Evolutionary conservation across 2,329 filamentous ascomycete species (phyloP), one percentile per base, ranked within the genome.

Genomic region (Pezicula neosporulosa): DNA sequence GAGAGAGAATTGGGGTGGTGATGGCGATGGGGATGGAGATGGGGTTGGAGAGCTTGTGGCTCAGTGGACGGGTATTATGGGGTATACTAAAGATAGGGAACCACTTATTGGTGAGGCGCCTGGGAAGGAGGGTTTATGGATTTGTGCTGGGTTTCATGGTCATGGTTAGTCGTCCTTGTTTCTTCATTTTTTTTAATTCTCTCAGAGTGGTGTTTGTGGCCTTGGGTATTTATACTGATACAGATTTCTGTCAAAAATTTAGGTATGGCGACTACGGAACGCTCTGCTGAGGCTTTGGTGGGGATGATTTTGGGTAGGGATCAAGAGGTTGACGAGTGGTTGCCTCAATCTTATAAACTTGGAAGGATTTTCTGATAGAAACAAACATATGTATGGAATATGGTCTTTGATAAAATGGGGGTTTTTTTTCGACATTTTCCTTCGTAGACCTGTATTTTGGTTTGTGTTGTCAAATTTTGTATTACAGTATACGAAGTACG

Each of bases 41-140:
- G 21, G 21, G 21, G 5, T 3, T 3, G 21, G 21, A 21, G 21
- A 21, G 3, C 3, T 77, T 9, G 65, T 74, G 19, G 62, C 58
- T 38, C 70, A 75, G 35, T 82, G 78, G 77, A 74, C 73, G 8
- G 79, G 80, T 3, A 78, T 82, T 58, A 81, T 81, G 75, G 78
- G 77, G 0, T 80, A 75, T 55, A 78, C 74, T 5, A 67, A 71
- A 1, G 79, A 83, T 57, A 70, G 70, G 0, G 65, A 76, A 41
- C 77, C 79, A 0, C 67, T 79, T 41, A 75, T 82, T 1, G 78
- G 79, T 1, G 67, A 71, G 55, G 67, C 80, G 0, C 21, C 5
- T 21, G 21, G 21, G 21, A 64, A 73, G 39, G 55, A 69, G n/a
- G 63, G 58, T 1, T 42, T 65, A 13, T 66, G 56, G 61, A 50